Evolutionary conservation across 192 early-diverging fungal genomes (phyloP).

Genomic region (Gamsiella multidivaricata): DNA sequence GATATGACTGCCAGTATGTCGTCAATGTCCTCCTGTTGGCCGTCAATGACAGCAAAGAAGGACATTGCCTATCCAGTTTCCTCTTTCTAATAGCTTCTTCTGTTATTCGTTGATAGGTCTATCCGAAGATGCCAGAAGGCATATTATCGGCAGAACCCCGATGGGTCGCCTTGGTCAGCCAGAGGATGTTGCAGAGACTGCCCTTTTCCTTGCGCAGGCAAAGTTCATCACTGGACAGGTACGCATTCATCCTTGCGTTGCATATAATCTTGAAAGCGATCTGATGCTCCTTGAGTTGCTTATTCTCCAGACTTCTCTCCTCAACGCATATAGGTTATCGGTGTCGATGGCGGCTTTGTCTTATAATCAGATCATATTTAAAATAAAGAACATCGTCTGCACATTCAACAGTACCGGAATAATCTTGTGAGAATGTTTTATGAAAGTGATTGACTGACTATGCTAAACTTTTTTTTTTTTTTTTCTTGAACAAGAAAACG

Average conservation of each 20-base stretch:
- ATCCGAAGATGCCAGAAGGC: conserved; percentile 42
- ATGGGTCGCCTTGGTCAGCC: conserved; percentile 67
- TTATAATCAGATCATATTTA: conserved; percentile 5
- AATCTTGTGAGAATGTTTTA: not conserved
- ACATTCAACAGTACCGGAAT: not conserved
- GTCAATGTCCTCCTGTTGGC: not conserved
- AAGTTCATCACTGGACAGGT: conserved; percentile 75
- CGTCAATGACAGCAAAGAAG: too few species aligned
- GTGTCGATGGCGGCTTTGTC: conserved; percentile 54
- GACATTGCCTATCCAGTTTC: not conserved
- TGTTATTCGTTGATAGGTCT: conserved; percentile 47
- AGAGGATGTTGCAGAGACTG: conserved; percentile 71
- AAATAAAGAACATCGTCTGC: not conserved
- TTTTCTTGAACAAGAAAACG: conserved; percentile 4
- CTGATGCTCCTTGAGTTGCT: too few species aligned
- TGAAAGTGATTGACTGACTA: too few species aligned
- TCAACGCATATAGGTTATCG: conserved; percentile 52
- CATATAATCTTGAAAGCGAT: too few species aligned
- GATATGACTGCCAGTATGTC: conserved; percentile 75
- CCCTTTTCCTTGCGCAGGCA: conserved; percentile 65
- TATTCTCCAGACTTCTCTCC: too few species aligned
- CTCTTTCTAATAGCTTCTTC: not conserved
- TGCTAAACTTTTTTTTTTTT: conserved; percentile 15
- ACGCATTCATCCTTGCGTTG: too few species aligned
- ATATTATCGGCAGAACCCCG: conserved; percentile 59